Percentiles rank a stretch among this genome's conserved stretches.
Conservation (phyloP, 1,284 basidiomycete species). For the Ustilago trichophora region DNA sequence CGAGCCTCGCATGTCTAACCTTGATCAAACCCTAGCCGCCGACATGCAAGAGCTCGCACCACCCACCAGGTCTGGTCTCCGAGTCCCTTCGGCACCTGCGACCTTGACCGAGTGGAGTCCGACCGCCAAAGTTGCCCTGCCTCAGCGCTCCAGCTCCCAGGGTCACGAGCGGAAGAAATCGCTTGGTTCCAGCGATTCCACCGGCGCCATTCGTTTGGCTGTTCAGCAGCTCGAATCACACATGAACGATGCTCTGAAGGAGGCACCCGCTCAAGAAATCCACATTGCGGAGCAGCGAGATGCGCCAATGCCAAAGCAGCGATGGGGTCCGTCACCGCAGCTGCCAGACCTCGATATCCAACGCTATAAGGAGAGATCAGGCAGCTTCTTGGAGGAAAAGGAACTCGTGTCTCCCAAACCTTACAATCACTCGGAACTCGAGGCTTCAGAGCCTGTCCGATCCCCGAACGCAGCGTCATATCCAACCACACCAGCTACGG, state of each 20-base stretch:
- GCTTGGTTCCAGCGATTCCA: slow-evolving; percentile 23
- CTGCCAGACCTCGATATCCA: slow-evolving; percentile 44
- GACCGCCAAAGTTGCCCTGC: slow-evolving; percentile 11
- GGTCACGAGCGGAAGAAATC: slow-evolving; percentile 27
- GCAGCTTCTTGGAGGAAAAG: slow-evolving; percentile 51
- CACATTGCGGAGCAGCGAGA: slow-evolving; percentile 1
- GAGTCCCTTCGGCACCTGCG: slow-evolving; percentile 35
- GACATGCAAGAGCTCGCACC: slow-evolving; percentile 13
- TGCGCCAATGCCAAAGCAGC: slow-evolving; percentile 9
- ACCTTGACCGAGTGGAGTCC: slow-evolving; percentile 18
- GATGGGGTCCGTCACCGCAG: slow-evolving; percentile 51
- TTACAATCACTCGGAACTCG: not conserved
- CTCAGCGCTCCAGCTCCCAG: slow-evolving; percentile 43
- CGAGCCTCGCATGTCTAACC: not conserved
- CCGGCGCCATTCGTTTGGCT: slow-evolving; percentile 36
- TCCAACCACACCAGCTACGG: not conserved
- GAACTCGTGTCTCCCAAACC: slow-evolving; percentile 11
- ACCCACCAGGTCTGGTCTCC: slow-evolving; percentile 9
- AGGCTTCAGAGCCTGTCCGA: not conserved
- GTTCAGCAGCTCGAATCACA: slow-evolving; percentile 47
- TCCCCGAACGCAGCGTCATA: slow-evolving; percentile 4
- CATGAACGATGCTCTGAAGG: slow-evolving; percentile 53
- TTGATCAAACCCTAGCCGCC: not conserved
- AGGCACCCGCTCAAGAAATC: slow-evolving; percentile 19
- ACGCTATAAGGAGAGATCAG: slow-evolving; percentile 32